Conservation (phyloP, 257 asterid genomes). For the Solanum medicagineum region DNA sequence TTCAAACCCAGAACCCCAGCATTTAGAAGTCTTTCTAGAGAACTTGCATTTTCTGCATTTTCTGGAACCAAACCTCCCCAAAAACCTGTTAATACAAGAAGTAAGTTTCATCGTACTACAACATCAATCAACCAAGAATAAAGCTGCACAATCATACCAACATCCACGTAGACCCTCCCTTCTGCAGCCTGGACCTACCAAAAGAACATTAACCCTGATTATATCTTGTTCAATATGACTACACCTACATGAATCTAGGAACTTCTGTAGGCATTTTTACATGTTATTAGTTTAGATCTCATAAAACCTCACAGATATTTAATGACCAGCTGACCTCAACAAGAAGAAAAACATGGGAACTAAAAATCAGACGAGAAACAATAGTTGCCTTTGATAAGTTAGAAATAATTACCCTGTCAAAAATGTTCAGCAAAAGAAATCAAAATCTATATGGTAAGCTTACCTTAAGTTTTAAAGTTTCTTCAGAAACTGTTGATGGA, state of each 20-base stretch:
- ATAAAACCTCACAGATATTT: background rate
- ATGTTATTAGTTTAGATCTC: background rate
- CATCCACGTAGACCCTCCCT: slow-evolving; percentile 81
- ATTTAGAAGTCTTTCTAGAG: slow-evolving; percentile 67
- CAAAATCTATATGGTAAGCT: background rate
- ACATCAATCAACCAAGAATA: background rate
- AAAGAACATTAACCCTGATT: background rate
- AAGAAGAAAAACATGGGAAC: background rate
- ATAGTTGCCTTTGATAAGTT: background rate
- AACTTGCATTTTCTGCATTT: slow-evolving; percentile 64
- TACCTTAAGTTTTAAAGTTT: slow-evolving; percentile 81
- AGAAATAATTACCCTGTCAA: background rate
- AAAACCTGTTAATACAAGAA: slow-evolving; percentile 44
- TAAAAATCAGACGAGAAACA: background rate
- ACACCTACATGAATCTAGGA: background rate
- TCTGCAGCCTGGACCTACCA: slow-evolving; percentile 63
- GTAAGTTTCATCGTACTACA: background rate
- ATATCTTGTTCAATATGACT: background rate
- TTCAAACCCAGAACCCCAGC: slow-evolving; percentile 98
- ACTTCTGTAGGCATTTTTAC: background rate
- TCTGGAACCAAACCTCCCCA: slow-evolving; percentile 99
- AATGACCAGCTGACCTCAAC: background rate
- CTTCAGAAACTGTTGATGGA: slow-evolving; percentile 88
- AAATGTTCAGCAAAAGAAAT: background rate
- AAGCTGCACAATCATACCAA: slow-evolving; percentile 41